Conservation (phyloP, 2,329 filamentous ascomycete species). For the Fusarium incarnatum region DNA sequence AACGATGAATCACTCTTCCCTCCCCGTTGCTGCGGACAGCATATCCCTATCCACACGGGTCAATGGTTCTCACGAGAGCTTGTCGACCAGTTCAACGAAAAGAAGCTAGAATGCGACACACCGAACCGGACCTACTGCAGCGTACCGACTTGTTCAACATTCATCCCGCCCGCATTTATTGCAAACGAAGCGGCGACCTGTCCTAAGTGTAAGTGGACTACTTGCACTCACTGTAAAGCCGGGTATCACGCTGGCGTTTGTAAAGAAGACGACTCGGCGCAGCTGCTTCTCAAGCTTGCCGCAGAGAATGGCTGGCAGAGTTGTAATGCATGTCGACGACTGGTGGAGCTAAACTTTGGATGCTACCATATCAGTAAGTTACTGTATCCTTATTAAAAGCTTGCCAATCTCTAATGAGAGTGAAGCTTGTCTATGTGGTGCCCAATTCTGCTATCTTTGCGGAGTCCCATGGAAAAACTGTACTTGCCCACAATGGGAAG, state of each 20-base stretch:
- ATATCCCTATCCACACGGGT: conserved; percentile 52
- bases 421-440: conserved; percentile 58
- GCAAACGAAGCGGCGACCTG: conserved; percentile 55
- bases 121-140: conserved; percentile 64
- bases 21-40: conserved; percentile 62
- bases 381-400: background rate
- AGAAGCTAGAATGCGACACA: conserved; percentile 62
- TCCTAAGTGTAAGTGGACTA: conserved; percentile 54
- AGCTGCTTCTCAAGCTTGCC: conserved; percentile 57
- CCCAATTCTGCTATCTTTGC: conserved; percentile 64
- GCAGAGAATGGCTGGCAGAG: conserved; percentile 60
- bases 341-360: conserved; percentile 62
- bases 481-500: conserved; percentile 53
- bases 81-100: conserved; percentile 54
- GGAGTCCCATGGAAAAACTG: conserved; percentile 58
- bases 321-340: conserved; percentile 57
- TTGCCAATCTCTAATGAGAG: background rate
- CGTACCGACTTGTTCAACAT: conserved; percentile 56
- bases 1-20: conserved; percentile 65
- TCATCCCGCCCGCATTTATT: conserved; percentile 56
- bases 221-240: conserved; percentile 64
- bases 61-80: conserved; percentile 53
- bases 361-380: conserved; percentile 68
- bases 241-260: conserved; percentile 60
- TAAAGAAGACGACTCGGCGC: conserved; percentile 54